A percentile compares a stretch with the other conserved stretches of the same genome.
These are phyloP conservation scores for Pachysandra terminalis DNA, from an alignment of 164 flowering plant species.

Conservation along the genomic window DNA sequence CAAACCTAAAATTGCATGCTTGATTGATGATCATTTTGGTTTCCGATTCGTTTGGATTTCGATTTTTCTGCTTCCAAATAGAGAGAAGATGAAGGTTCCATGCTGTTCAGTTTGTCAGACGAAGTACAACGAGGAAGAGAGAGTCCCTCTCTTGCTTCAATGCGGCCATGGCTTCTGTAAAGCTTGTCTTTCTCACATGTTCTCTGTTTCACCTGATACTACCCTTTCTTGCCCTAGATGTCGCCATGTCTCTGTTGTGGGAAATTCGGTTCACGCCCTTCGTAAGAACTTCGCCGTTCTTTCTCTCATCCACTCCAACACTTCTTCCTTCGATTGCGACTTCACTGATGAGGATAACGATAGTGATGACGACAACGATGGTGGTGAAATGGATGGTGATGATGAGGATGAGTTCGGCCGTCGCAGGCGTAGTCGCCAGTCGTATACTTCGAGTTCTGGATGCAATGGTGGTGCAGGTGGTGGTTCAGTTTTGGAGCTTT, in stretches of 20 bases:
- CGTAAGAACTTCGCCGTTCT: slow-evolving; percentile 85
- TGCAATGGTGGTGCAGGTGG: slow-evolving; percentile 26
- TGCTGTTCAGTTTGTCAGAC: slow-evolving; percentile 90
- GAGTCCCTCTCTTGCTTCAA: slow-evolving; percentile 87
- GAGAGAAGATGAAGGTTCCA: slow-evolving; percentile 61
- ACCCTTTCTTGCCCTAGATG: slow-evolving; percentile 85
- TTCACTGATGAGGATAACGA: slow-evolving; percentile 49
- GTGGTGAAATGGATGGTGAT: slow-evolving; percentile 12
- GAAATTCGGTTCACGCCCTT: slow-evolving; percentile 81
- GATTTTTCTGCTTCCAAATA: not conserved
- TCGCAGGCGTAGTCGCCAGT: slow-evolving; percentile 24
- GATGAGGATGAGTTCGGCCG: slow-evolving; percentile 26
- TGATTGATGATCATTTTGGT: not conserved
- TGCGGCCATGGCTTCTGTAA: slow-evolving; percentile 99
- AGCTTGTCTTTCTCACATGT: slow-evolving; percentile 78
- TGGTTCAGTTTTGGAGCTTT: slow-evolving; percentile 56
- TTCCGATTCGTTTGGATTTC: not conserved
- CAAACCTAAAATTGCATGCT: not conserved
- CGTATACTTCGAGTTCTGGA: slow-evolving; percentile 40
- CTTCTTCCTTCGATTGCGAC: slow-evolving; percentile 30
- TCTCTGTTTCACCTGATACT: slow-evolving; percentile 63
- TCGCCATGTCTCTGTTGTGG: slow-evolving; percentile 78
- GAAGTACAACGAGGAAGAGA: slow-evolving; percentile 79
- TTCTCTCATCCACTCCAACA: slow-evolving; percentile 44
- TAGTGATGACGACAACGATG: slow-evolving; percentile 25